Base-by-base conservation (phyloP, 2,329 filamentous ascomycete genomes). In the Mariannaea sp. region DNA sequence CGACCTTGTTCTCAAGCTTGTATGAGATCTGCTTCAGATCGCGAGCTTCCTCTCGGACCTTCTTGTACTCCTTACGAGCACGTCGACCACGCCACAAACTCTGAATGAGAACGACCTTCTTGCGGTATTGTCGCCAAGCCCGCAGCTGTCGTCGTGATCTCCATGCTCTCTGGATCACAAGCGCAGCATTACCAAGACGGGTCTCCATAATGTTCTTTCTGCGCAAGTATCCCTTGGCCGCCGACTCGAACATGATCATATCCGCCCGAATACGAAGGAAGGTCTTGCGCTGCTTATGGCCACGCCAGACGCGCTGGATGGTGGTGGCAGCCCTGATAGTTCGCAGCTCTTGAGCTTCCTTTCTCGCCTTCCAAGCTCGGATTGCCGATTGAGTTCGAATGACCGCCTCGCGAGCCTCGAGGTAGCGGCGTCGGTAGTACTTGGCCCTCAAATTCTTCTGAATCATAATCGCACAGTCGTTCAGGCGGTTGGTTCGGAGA, bases 11-110 rank as follows among this genome's bases (percentile, higher is more conserved):
- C 74, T 99, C 94, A 66, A 99, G 80, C 80, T 96, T 97, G 81
- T 99, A 99, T 2, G 94, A 97, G 65, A 99, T 99, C 75, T 97
- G 93, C 81, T 97, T 97, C 72, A 99, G 84, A 78, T 99, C 95
- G 69, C 94, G 89, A 61, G 94, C 94, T 75, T 99, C 94, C 74
- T 97, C 92, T 63, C 94, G 90, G 57, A 96, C 77, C 65, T 80
- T 85, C 84, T 96, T 97, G 81, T 99, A 99, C 42, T 84, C 86
- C 62, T 81, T 84, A 61, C 94, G 86, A 49, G 94, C 93, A 59
- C 75, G 70, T 73, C 84, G 92, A 70, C 92, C 93, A 71, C 94
- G 87, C 91, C 91, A 97, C 70, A 97, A 74, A 73, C 87, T 96
- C 75, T 99, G 94, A 38, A 97, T 86, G 61, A 96, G 85, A 59